These are phyloP conservation scores for Leccinum subrobustum DNA, from an alignment of 1,284 basidiomycete species.

Conservation along the genomic window DNA sequence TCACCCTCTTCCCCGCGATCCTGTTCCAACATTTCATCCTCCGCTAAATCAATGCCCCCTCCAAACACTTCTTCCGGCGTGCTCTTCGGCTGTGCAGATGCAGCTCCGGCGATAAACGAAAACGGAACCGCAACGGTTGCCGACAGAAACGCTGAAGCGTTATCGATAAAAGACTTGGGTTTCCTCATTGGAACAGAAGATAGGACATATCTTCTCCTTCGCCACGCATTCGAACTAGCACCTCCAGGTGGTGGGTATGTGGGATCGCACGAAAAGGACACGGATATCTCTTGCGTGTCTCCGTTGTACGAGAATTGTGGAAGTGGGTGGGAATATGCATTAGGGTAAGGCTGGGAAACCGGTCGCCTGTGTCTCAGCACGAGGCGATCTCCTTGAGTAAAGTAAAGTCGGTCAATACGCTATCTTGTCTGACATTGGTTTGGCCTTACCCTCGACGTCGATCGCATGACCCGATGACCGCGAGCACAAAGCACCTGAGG, in stretches of 20 bases:
- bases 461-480: slow-evolving; percentile 77
- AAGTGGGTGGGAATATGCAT: slow-evolving; percentile 69
- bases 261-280: slow-evolving; percentile 62
- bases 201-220: slow-evolving; percentile 57
- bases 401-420: slow-evolving; percentile 8
- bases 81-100: slow-evolving; percentile 36
- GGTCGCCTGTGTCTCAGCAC: slow-evolving; percentile 75
- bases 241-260: slow-evolving; percentile 46
- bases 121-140: slow-evolving; percentile 51
- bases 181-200: slow-evolving; percentile 62
- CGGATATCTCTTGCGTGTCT: slow-evolving; percentile 55
- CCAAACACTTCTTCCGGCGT: slow-evolving; percentile 64
- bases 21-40: slow-evolving; percentile 74
- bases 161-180: slow-evolving; percentile 65
- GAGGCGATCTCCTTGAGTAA: slow-evolving; percentile 50
- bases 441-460: slow-evolving; percentile 64
- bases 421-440: background rate
- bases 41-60: slow-evolving; percentile 66
- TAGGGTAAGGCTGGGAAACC: slow-evolving; percentile 70
- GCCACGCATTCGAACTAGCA: slow-evolving; percentile 47
- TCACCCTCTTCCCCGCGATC: slow-evolving; percentile 75
- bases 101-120: slow-evolving; percentile 45
- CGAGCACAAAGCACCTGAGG: slow-evolving; percentile 70
- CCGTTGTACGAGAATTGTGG: slow-evolving; percentile 64
- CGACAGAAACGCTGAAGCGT: slow-evolving; percentile 62